Evolutionary conservation across 306 rosid genomes (phyloP).

Genomic region (Boehmeria nivea): DNA sequence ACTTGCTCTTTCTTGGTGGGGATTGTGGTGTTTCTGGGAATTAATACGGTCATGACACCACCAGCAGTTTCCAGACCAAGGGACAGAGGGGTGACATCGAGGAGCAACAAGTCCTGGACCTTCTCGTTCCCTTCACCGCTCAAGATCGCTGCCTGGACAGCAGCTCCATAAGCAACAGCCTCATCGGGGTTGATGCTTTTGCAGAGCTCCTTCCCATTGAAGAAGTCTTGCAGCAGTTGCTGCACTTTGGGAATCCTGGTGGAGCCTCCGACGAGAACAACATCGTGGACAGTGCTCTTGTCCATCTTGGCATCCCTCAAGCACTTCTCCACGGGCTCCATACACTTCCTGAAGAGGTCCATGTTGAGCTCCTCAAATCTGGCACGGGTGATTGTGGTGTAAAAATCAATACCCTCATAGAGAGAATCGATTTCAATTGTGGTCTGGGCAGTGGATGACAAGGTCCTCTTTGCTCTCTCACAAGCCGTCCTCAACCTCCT

Average conservation of each 20-base stretch:
- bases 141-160: slow-evolving; percentile 65
- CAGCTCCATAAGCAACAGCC: slow-evolving; percentile 75
- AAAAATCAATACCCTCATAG: slow-evolving; percentile 55
- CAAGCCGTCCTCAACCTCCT: slow-evolving; percentile 62
- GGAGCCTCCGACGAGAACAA: slow-evolving; percentile 68
- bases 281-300: slow-evolving; percentile 49
- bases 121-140: slow-evolving; percentile 63
- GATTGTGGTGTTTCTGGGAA: slow-evolving; percentile 62
- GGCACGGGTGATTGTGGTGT: slow-evolving; percentile 59
- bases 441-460: slow-evolving; percentile 70
- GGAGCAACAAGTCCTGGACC: slow-evolving; percentile 54
- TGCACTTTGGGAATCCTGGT: slow-evolving; percentile 72
- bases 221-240: slow-evolving; percentile 59
- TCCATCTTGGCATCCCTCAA: slow-evolving; percentile 71
- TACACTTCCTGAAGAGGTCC: slow-evolving; percentile 66
- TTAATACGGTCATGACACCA: slow-evolving; percentile 58
- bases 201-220: slow-evolving; percentile 68
- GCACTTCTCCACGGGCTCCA: slow-evolving; percentile 73
- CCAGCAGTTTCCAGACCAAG: slow-evolving; percentile 50
- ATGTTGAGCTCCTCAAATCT: slow-evolving; percentile 68
- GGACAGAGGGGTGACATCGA: slow-evolving; percentile 64
- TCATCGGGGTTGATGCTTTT: slow-evolving; percentile 70
- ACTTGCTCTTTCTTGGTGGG: slow-evolving; percentile 69
- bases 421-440: slow-evolving; percentile 61
- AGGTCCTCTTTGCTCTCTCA: slow-evolving; percentile 66